Conservation (phyloP, 495 filamentous ascomycete genomes). For the Penicillium bovifimosum region DNA sequence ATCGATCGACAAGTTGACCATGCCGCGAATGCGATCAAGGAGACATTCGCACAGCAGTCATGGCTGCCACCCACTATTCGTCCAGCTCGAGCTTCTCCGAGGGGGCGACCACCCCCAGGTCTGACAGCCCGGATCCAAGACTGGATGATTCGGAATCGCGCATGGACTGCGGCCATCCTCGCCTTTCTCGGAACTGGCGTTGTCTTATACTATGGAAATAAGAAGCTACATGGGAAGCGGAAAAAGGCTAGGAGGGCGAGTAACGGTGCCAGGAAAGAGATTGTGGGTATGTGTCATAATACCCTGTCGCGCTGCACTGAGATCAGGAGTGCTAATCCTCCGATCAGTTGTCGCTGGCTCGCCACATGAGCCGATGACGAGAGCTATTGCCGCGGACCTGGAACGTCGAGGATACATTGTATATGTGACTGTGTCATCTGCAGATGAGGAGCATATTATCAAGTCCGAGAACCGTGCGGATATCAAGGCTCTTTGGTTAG, state of each 20-base stretch:
- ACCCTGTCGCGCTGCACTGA: neutral
- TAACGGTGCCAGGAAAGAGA: slow-evolving; percentile 84
- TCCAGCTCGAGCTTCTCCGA: slow-evolving; percentile 47
- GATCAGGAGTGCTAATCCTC: slow-evolving; percentile 11
- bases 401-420: slow-evolving; percentile 92
- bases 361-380: slow-evolving; percentile 71
- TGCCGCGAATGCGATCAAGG: slow-evolving; percentile 56
- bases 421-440: slow-evolving; percentile 72
- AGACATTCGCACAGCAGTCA: slow-evolving; percentile 53
- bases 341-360: slow-evolving; percentile 69
- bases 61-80: slow-evolving; percentile 67
- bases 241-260: slow-evolving; percentile 68
- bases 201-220: slow-evolving; percentile 60
- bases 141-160: slow-evolving; percentile 66
- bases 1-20: slow-evolving; percentile 72
- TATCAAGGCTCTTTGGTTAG: slow-evolving; percentile 74
- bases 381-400: slow-evolving; percentile 74
- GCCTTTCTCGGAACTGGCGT: slow-evolving; percentile 62
- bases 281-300: slow-evolving; percentile 52
- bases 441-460: slow-evolving; percentile 77
- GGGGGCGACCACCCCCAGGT: slow-evolving; percentile 32
- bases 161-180: slow-evolving; percentile 61
- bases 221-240: slow-evolving; percentile 54
- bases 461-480: slow-evolving; percentile 69
- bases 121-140: slow-evolving; percentile 40